Base-by-base conservation (phyloP, 2,329 filamentous ascomycete species). In the Arthrobotrys iridis region DNA sequence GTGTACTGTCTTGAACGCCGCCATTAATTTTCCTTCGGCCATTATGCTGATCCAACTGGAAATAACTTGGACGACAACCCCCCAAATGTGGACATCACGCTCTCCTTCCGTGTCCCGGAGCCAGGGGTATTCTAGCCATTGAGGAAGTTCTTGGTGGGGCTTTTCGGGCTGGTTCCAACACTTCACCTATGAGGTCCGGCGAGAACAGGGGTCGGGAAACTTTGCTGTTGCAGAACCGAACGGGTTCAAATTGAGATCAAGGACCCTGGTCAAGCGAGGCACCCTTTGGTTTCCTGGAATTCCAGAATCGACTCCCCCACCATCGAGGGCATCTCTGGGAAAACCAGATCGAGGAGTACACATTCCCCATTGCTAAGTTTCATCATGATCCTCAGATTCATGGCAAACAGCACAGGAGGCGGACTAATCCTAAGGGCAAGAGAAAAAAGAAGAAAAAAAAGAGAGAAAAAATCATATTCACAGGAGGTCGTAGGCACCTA, bases 401-500 rank as follows among this genome's bases (percentile, higher is more conserved):
- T 75, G 71, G 64, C 63, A 57, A 64, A 67, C 28, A 68, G 46
- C 57, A 68, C 55, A 75, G 71, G 71, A 68, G 71, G 63, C 43
- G 37, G 57, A 37, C 40, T 45, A 67, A 66, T 67, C 59, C 35
- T 57, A 46, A 64, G n/a, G n/a, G n/a, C n/a, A n/a, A n/a, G n/a
- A n/a, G n/a, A n/a, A n/a, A n/a, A n/a, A n/a, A n/a, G n/a, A n/a
- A n/a, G n/a, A n/a, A n/a, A n/a, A n/a, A n/a, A n/a, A n/a, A n/a
- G n/a, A n/a, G n/a, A n/a, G n/a, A n/a, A n/a, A 48, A 57, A 35
- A 74, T 66, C 67, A 60, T 64, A 35, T 64, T 35, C 46, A 75
- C 68, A 75, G 71, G 71, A 75, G 71, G 71, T 50, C 22, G 50
- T 75, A 75, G 71, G 71, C 71, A 75, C 63, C 71, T 41, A 75